Conservation (phyloP, 202 grass and related monocot species). For the Zoysia matrella region DNA sequence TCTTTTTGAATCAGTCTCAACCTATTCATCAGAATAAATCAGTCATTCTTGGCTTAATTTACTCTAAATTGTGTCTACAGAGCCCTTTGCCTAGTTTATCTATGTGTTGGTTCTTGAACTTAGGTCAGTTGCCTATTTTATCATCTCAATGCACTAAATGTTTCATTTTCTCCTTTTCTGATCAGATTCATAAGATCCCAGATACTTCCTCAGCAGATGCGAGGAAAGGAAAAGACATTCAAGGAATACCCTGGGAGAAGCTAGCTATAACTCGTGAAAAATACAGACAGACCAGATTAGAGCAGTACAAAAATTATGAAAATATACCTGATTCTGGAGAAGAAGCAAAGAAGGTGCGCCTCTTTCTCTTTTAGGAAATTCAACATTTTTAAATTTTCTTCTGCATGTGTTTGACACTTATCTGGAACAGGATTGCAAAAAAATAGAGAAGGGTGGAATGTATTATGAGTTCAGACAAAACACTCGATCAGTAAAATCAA, state of each 20-base stretch:
- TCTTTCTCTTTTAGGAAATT: constrained; percentile 21
- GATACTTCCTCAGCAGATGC: constrained; percentile 82
- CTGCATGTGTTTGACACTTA: constrained; percentile 34
- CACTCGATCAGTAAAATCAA: constrained; percentile 94
- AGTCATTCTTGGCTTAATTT: not conserved
- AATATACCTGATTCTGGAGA: constrained; percentile 82
- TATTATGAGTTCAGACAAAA: constrained; percentile 90
- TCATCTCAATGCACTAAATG: constrained; percentile 35
- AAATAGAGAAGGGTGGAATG: constrained; percentile 65
- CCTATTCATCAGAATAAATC: not conserved
- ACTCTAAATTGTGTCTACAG: not conserved
- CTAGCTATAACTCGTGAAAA: constrained; percentile 70
- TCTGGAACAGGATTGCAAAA: constrained; percentile 77
- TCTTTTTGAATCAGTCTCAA: not conserved
- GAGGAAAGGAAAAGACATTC: constrained; percentile 96
- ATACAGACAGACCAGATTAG: constrained; percentile 84
- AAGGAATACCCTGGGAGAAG: constrained; percentile 90
- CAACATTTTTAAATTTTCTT: constrained; percentile 3
- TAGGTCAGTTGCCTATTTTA: constrained; percentile 17
- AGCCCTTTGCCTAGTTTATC: not conserved
- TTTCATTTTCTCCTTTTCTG: constrained; percentile 21
- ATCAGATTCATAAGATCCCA: constrained; percentile 63
- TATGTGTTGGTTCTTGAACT: constrained; percentile 2
- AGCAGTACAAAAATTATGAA: constrained; percentile 96
- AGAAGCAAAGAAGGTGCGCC: constrained; percentile 72